A percentile compares a stretch with the other conserved stretches of the same genome.
Evolutionary conservation across 2,329 filamentous ascomycete species (phyloP).

Genomic region (Penicillium decumbens): DNA sequence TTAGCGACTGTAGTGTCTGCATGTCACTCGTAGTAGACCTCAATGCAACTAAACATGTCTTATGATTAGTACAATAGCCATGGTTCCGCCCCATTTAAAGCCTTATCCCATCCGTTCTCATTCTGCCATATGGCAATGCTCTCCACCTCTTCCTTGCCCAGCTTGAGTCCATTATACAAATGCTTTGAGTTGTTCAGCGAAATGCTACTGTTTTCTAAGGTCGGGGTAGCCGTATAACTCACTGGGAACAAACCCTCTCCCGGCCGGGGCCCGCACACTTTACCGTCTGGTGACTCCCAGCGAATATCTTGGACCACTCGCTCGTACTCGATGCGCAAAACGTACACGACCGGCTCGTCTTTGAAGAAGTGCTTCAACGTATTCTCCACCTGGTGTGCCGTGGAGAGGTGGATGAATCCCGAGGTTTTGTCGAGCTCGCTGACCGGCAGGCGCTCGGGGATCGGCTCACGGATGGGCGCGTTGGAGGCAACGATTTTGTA

Average conservation of each 20-base stretch:
- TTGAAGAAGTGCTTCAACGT: slow-evolving; percentile 38
- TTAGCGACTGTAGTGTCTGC: not conserved
- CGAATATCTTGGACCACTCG: slow-evolving; percentile 28
- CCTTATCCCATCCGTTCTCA: slow-evolving; percentile 36
- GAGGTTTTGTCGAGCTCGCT: slow-evolving; percentile 36
- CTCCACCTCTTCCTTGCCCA: slow-evolving; percentile 37
- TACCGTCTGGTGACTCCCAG: slow-evolving; percentile 39
- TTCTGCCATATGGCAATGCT: slow-evolving; percentile 38
- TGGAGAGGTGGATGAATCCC: slow-evolving; percentile 40
- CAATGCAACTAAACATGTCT: not conserved
- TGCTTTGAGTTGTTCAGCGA: slow-evolving; percentile 24
- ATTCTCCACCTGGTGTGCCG: slow-evolving; percentile 35
- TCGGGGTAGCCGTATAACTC: slow-evolving; percentile 11
- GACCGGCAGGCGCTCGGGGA: slow-evolving; percentile 35
- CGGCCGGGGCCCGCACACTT: slow-evolving; percentile 34
- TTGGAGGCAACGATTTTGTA: slow-evolving; percentile 40
- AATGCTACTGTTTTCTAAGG: not conserved
- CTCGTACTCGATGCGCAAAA: slow-evolving; percentile 35
- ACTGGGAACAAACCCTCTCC: slow-evolving; percentile 40
- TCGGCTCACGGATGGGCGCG: slow-evolving; percentile 32
- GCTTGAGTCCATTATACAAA: slow-evolving; percentile 37
- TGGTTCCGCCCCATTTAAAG: slow-evolving; percentile 30
- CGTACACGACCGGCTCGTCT: slow-evolving; percentile 35
- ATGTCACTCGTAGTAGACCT: not conserved
- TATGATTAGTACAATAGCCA: slow-evolving; percentile 34